These are phyloP conservation scores for Exophiala bonariae DNA, from an alignment of 2,329 filamentous ascomycete genomes.

Conservation along the genomic window DNA sequence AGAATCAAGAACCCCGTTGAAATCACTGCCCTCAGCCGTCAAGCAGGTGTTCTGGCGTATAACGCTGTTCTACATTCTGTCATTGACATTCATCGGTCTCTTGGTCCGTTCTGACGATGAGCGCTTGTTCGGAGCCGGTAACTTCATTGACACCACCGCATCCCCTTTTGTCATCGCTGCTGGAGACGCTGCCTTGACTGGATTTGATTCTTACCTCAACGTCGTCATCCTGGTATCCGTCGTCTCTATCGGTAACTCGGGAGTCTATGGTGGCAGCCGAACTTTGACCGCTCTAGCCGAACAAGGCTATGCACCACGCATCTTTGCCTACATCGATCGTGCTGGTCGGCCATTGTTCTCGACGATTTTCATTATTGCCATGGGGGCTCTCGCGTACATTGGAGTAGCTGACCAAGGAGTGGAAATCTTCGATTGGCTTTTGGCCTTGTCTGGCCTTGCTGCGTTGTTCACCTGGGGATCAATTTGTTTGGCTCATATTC, in stretches of 20 bases:
- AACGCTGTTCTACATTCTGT: conserved; percentile 50
- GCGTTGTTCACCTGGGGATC: conserved; percentile 67
- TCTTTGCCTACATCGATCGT: conserved; percentile 47
- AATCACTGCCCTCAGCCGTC: conserved; percentile 48
- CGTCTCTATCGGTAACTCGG: conserved; percentile 59
- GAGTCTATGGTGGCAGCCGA: conserved; percentile 57
- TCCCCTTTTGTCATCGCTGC: conserved; percentile 68
- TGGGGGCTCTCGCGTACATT: conserved; percentile 44
- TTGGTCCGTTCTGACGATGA: conserved; percentile 42
- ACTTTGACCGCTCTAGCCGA: conserved; percentile 55
- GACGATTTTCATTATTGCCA: conserved; percentile 37
- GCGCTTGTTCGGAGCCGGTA: conserved; percentile 39
- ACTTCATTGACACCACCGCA: conserved; percentile 41
- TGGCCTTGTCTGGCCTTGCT: conserved; percentile 62
- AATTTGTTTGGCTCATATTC: conserved; percentile 70
- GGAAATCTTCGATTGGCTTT: conserved; percentile 63
- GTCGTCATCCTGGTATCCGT: conserved; percentile 65
- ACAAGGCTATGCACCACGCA: conserved; percentile 44
- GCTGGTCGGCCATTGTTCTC: conserved; percentile 44
- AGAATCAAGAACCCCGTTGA: conserved; percentile 52
- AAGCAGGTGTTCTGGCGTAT: conserved; percentile 55
- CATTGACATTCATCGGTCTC: conserved; percentile 46
- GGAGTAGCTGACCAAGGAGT: conserved; percentile 42
- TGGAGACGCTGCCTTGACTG: conserved; percentile 58
- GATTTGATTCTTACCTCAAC: conserved; percentile 67